Evolutionary conservation across 192 early-diverging fungal species (phyloP).

Genomic region (Coemansia sp.): DNA sequence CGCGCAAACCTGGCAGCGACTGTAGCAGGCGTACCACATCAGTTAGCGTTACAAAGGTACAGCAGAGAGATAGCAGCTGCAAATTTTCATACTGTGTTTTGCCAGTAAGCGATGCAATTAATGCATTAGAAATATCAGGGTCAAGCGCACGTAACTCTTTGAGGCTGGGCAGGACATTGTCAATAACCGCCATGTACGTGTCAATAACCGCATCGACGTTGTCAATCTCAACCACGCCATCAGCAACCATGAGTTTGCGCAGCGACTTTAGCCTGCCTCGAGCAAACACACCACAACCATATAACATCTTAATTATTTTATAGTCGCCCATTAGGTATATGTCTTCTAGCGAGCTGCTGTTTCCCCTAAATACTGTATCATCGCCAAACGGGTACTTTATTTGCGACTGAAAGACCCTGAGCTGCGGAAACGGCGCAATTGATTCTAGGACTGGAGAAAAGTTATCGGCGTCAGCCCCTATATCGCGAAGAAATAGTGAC

Average conservation of each 20-base stretch:
- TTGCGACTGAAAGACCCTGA: background rate
- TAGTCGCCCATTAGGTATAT: conserved; percentile 1
- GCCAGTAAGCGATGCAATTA: background rate
- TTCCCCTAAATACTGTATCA: conserved; percentile 9
- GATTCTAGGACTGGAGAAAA: background rate
- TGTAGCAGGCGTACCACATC: conserved; percentile 5
- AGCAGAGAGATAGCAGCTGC: conserved; percentile 2
- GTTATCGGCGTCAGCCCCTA: background rate
- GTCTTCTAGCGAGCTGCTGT: conserved; percentile 1
- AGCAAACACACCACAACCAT: conserved; percentile 4
- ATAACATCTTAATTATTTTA: conserved; percentile 5
- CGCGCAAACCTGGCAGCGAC: background rate
- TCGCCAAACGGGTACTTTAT: conserved; percentile 8
- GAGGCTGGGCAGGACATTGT: conserved; percentile 1
- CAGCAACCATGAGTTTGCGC: conserved; percentile 1
- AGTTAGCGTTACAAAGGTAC: conserved; percentile 1
- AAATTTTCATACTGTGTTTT: background rate
- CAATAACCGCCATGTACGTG: conserved; percentile 8
- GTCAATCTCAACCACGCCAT: conserved; percentile 3
- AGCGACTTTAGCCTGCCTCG: conserved; percentile 1
- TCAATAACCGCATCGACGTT: background rate
- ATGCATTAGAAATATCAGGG: background rate
- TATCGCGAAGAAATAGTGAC: background rate
- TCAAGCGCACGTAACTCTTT: conserved; percentile 1
- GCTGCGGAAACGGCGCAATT: conserved; percentile 1